Evolutionary conservation across 164 flowering plant genomes (phyloP), one percentile per base, ranked within the genome.

Genomic region (Malania oleifera): DNA sequence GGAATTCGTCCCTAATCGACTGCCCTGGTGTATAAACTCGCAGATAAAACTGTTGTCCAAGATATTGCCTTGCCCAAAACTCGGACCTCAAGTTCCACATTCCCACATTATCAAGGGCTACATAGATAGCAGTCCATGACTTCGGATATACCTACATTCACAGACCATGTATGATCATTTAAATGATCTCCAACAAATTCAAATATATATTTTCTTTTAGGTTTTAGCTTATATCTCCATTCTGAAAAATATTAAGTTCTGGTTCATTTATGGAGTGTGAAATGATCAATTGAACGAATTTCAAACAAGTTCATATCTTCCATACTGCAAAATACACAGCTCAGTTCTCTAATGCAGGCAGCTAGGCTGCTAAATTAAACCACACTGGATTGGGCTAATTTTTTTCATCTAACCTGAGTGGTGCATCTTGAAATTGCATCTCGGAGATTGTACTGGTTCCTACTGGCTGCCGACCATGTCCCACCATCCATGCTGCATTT

Each of bases 11-110:
- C 58, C 97, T 80, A 7, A 80, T 46, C 1, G 97, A 89, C 10
- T 70, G 72, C 19, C 78, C 75, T 0, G 73, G 51, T 1, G 97
- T 79, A 44, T 82, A 83, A 18, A 89, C 97, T 0, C 91, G 84
- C 41, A 89, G 61, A 56, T 89, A 89, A n/a, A 85, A 65, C 52
- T 89, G 97, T 54, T 89, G 97, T 34, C 97, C 97, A 0, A 89
- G 79, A 68, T 89, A 89, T 31, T 85, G 95, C 22, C 95, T 70
- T 25, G 85, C 97, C 97, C 97, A 89, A 39, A 76, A 82, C 70
- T 89, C 91, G 0, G 91, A 53, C 58, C 97, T 79, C 69, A 89
- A 39, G 73, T 89, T 85, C 97, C 97, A 89, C 95, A 87, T 87
- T 14, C 97, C 97, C 28, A 85, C 97, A 20, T 87, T 89, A 57